A percentile compares a stretch with the other conserved stretches of the same genome.
phyloP scores from a whole-genome alignment of 1,284 basidiomycete species.

The Wallemia hederae region DNA sequence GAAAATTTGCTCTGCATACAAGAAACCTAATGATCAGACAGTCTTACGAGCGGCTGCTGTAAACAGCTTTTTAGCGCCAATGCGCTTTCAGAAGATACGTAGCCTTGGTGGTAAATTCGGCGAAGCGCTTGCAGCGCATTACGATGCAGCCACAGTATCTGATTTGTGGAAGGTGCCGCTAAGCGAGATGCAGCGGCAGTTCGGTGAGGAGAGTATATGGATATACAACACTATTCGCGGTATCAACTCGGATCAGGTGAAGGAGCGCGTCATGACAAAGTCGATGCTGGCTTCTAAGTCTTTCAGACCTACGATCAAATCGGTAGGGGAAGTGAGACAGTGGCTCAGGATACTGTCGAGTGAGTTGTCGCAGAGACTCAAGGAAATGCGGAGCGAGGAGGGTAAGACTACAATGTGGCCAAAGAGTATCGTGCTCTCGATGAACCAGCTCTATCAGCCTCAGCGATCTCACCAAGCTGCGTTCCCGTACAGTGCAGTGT shows the following conservation, averaged over 20 bases:
- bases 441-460: slow-evolving; percentile 39
- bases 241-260: slow-evolving; percentile 22
- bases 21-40: slow-evolving; percentile 65
- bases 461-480: slow-evolving; percentile 45
- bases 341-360: slow-evolving; percentile 77
- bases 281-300: slow-evolving; percentile 88
- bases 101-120: slow-evolving; percentile 88
- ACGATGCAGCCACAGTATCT: slow-evolving; percentile 57
- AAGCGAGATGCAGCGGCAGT: slow-evolving; percentile 55
- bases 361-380: slow-evolving; percentile 55
- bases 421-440: slow-evolving; percentile 53
- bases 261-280: slow-evolving; percentile 53
- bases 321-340: slow-evolving; percentile 40
- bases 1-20: slow-evolving; percentile 71
- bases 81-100: slow-evolving; percentile 82
- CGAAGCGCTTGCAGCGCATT: slow-evolving; percentile 54
- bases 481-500: slow-evolving; percentile 38
- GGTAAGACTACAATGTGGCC: slow-evolving; percentile 57
- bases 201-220: slow-evolving; percentile 64
- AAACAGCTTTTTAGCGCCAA: slow-evolving; percentile 43
- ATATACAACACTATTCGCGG: slow-evolving; percentile 44
- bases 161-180: slow-evolving; percentile 29
- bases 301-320: slow-evolving; percentile 42
- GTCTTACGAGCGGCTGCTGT: slow-evolving; percentile 56
- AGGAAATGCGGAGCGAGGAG: slow-evolving; percentile 35